Conservation (phyloP, 345 rosid species). For the Firmiana major region DNA sequence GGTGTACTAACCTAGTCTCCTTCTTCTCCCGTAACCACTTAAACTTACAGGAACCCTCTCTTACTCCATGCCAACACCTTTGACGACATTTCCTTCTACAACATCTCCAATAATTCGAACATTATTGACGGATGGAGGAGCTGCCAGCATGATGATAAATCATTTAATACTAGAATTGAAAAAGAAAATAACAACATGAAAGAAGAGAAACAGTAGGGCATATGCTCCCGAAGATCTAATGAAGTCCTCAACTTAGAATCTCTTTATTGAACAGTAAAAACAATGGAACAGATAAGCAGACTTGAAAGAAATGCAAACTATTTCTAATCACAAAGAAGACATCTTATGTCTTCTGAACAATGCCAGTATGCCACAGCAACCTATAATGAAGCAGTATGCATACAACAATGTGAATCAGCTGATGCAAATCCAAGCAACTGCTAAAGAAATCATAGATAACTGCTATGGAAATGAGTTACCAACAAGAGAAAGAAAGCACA, state of each 20-base stretch:
- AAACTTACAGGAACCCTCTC: conserved; percentile 96
- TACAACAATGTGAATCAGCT: background rate
- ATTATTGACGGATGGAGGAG: no score
- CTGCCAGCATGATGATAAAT: no score
- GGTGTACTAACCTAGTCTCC: conserved; percentile 66
- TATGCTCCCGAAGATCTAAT: no score
- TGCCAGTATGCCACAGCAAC: background rate
- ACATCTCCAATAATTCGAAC: conserved; percentile 72
- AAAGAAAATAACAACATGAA: no score
- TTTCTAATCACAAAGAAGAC: background rate
- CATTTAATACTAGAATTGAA: no score
- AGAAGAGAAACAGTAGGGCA: no score
- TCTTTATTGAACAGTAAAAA: conserved; percentile 9
- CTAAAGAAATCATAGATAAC: no score
- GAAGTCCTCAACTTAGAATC: no score
- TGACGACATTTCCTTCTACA: conserved; percentile 72
- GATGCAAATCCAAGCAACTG: background rate
- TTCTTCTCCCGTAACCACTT: conserved; percentile 79
- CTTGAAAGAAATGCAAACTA: background rate
- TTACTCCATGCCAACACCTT: conserved; percentile 89
- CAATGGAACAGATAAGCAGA: background rate
- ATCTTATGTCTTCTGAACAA: background rate
- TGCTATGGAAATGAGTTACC: no score
- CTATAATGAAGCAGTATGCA: background rate
- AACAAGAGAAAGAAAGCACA: no score